Base-by-base conservation (phyloP, 129 eudicot genomes). In the Tagetes erecta region DNA sequence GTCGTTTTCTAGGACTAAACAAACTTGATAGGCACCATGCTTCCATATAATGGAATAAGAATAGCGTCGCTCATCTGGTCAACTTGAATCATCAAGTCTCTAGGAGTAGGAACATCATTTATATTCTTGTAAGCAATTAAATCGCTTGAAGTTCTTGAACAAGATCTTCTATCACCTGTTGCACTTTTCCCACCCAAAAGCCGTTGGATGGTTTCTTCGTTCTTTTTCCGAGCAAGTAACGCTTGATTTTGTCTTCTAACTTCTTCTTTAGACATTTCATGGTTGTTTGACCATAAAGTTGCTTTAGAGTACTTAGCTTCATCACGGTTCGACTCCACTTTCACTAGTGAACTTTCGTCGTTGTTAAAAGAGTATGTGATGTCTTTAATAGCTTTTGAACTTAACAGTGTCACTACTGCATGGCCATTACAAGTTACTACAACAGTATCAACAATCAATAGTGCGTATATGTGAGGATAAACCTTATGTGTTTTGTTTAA, bases 211-310 rank as follows among this genome's bases (percentile, higher is more conserved):
- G 85, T 87, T 77, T 87, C 92, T 80, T 87, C 89, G 51, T 81
- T 82, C 74, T 84, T 87, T 58, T 71, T 80, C n/a, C 86, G 85
- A 3, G 92, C 92, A 8, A 87, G 87, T 73, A 84, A 87, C 0
- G 89, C 89, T 77, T 87, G 92, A 71, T 87, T 89, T 77, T 76
- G 87, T 68, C 92, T 82, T 59, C 92, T 75, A 2, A 77, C 67
- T 78, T 87, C 92, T 70, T 87, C 92, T 66, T 80, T 84, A 20
- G 86, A 82, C 79, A 83, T 80, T 63, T 84, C 87, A 39, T 83
- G 77, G 71, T 87, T 86, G 60, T 84, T 83, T 47, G 92, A 87
- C 67, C 92, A 38, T 27, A 87, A 82, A 9, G 87, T 82, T 33
- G 92, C 81, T 82, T 84, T 87, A 0, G 85, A 73, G 4, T 49